phyloP scores from a whole-genome alignment of 1,284 basidiomycete genomes.

The Gomphus bonarii region DNA sequence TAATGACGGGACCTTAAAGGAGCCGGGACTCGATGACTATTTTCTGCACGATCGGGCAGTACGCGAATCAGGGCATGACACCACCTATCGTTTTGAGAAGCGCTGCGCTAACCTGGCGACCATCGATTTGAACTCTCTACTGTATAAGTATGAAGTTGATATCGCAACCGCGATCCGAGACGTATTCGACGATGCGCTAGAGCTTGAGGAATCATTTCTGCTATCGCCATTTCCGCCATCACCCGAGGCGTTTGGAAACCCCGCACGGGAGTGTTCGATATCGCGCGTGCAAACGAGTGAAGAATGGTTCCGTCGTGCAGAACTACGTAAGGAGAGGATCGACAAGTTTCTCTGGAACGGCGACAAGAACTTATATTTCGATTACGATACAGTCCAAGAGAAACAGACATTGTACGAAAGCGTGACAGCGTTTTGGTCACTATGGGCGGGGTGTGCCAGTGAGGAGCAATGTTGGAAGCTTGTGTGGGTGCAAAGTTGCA shows the following conservation, averaged over 20 bases:
- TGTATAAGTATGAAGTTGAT: constrained; percentile 93
- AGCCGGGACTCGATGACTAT: constrained; percentile 92
- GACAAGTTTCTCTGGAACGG: constrained; percentile 98
- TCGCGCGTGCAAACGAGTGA: constrained; percentile 58
- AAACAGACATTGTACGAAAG: constrained; percentile 92
- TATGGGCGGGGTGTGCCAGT: constrained; percentile 96
- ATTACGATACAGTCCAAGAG: constrained; percentile 88
- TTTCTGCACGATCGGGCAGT: constrained; percentile 95
- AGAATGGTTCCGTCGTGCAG: constrained; percentile 87
- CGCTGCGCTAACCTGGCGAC: constrained; percentile 93
- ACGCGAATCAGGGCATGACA: constrained; percentile 94
- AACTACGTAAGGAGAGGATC: constrained; percentile 73
- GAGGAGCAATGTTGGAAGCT: constrained; percentile 91
- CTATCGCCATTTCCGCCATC: constrained; percentile 88
- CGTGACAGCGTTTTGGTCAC: constrained; percentile 90
- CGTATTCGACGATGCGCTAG: constrained; percentile 86
- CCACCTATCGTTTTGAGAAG: constrained; percentile 95
- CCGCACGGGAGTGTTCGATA: constrained; percentile 52
- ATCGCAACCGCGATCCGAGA: constrained; percentile 91
- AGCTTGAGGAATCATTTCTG: constrained; percentile 86
- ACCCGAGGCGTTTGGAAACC: constrained; percentile 60
- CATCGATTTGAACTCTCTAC: constrained; percentile 85
- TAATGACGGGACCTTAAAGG: constrained; percentile 75
- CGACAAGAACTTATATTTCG: constrained; percentile 88
- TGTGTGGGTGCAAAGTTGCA: constrained; percentile 47